Percentiles rank a stretch among this genome's conserved stretches.
Evolutionary conservation across 208 protist genomes (phyloP).

Genomic region (Leishmania tarentolae): DNA sequence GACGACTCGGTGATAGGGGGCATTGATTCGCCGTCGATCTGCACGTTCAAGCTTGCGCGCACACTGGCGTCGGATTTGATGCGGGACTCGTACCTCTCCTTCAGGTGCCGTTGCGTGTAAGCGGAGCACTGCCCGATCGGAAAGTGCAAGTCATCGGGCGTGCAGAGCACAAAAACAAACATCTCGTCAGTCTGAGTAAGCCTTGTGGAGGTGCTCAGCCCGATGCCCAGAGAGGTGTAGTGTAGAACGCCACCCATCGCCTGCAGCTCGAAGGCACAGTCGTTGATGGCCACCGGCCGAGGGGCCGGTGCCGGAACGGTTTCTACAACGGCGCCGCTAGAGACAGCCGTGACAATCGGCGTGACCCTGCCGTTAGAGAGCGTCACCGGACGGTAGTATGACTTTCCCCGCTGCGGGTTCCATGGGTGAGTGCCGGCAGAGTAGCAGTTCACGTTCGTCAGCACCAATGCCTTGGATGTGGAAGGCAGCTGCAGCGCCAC

Average conservation of each 20-base stretch:
- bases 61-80: conserved; percentile 28
- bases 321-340: not conserved
- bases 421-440: conserved; percentile 69
- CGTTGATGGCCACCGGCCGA: conserved; percentile 66
- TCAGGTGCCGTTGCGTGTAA: conserved; percentile 33
- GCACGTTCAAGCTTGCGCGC: conserved; percentile 53
- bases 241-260: conserved; percentile 71
- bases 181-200: conserved; percentile 71
- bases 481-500: conserved; percentile 58
- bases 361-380: conserved; percentile 23
- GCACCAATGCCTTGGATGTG: conserved; percentile 61
- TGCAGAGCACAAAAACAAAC: conserved; percentile 79
- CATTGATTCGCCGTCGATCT: conserved; percentile 81
- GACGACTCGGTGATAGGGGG: conserved; percentile 57
- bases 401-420: conserved; percentile 29
- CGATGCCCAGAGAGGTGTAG: conserved; percentile 58
- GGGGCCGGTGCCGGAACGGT: not conserved
- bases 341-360: not conserved
- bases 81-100: conserved; percentile 26
- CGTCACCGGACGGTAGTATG: conserved; percentile 51
- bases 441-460: conserved; percentile 85
- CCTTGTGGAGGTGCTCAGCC: conserved; percentile 53
- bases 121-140: conserved; percentile 20
- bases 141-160: conserved; percentile 58
- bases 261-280: conserved; percentile 80